Conservation (phyloP, 768 basidiomycete genomes). For the Tylopilus cervinicoccineus region DNA sequence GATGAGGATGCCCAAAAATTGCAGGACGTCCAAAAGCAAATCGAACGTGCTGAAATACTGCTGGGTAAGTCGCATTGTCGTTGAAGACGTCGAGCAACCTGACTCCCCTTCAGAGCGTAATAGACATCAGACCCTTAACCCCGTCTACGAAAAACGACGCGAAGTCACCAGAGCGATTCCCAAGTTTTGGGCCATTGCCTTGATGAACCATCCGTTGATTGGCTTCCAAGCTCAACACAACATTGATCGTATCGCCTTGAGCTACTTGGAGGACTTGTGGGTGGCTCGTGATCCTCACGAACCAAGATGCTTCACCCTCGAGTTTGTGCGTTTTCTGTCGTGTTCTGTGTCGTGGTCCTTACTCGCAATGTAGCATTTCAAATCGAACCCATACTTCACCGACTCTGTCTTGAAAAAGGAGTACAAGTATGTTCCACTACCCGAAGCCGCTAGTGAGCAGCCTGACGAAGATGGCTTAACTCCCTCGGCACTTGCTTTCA, state of each 20-base stretch:
- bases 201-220: constrained; percentile 68
- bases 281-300: constrained; percentile 68
- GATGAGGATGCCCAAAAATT: constrained; percentile 73
- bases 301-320: constrained; percentile 76
- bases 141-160: constrained; percentile 71
- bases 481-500: constrained; percentile 73
- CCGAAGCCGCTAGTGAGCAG: constrained; percentile 49
- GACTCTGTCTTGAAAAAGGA: constrained; percentile 78
- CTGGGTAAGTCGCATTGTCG: constrained; percentile 50
- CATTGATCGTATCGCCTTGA: constrained; percentile 77
- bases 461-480: constrained; percentile 75
- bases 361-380: constrained; percentile 57
- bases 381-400: constrained; percentile 80
- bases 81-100: background rate
- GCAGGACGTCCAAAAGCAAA: constrained; percentile 59
- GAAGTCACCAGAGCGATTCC: constrained; percentile 58
- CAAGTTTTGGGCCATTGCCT: constrained; percentile 84
- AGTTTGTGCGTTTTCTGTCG: constrained; percentile 66
- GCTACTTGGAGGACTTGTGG: constrained; percentile 85
- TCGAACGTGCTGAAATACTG: constrained; percentile 65
- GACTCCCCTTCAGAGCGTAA: constrained; percentile 50
- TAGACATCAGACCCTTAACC: constrained; percentile 50
- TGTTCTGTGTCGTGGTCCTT: constrained; percentile 3
- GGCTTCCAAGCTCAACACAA: constrained; percentile 65
- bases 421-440: constrained; percentile 64